Base-by-base conservation (phyloP, 768 basidiomycete genomes). In the Xerocomus brunneocitrinus region DNA sequence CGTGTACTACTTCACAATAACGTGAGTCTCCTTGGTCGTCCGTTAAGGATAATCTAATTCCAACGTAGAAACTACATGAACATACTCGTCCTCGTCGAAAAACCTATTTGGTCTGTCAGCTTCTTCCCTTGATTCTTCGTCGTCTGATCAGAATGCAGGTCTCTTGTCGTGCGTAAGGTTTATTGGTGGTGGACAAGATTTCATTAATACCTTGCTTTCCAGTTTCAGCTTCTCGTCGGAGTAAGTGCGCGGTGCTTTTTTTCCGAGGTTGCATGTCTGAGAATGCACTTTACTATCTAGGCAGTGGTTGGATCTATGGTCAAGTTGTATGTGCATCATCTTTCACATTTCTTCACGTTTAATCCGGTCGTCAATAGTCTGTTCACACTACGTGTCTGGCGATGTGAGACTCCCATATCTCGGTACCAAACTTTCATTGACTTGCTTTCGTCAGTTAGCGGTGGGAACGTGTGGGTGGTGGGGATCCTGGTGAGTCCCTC, bases 301-400 rank as follows among this genome's bases (percentile, higher is more conserved):
- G 76, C 78, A 1, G 45, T 82, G n/a, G 75, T 79, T 24, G 83
- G 78, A 2, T 71, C 72, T 4, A 67, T 81, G n/a, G 83, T 84
- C 35, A 82, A 81, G 70, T 62, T 71, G 82, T 83, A 52, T 44
- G 79, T 69, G 10, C 39, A 32, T 27, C 4, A 12, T 47, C 35
- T 42, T 25, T 42, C 16, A 5, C 4, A 5, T 25, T 55, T 41
- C n/a, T 22, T 7, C 13, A 19, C 30, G 24, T 43, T 47, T 24
- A 22, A 12, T 39, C 34, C 47, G 8, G 49, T 32, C 24, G 3
- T 27, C 45, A 25, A 16, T 47, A 84, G 82, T 36, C 74, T 75
- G 46, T 85, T 83, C 53, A 73, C 79, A 1, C 70, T 83, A 67
- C 79, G 83, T 13, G 82, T 84, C 12, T 85, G 81, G 81, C 68